Conservation (phyloP, 306 rosid genomes). For the Cercis canadensis region DNA sequence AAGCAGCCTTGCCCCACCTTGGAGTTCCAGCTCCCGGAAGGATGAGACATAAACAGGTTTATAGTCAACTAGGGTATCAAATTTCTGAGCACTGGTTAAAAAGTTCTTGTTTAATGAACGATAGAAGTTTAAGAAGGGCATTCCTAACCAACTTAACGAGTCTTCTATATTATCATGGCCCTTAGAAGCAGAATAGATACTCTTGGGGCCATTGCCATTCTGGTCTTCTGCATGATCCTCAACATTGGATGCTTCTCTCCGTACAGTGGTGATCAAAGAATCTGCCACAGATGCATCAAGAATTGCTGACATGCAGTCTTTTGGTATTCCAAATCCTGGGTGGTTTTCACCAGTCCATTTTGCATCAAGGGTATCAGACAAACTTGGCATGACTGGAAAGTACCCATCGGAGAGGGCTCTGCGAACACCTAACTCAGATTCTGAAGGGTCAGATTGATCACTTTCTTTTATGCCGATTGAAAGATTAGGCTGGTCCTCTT, state of each 20-base stretch:
- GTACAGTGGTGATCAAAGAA: conserved; percentile 41
- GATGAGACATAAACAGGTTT: conserved; percentile 72
- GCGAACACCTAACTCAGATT: conserved; percentile 45
- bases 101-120: conserved; percentile 67
- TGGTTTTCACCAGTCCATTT: conserved; percentile 81
- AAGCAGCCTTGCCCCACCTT: conserved; percentile 78
- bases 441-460: conserved; percentile 45
- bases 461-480: conserved; percentile 36
- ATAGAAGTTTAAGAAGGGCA: conserved; percentile 75
- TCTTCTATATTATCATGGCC: conserved; percentile 64
- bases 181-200: conserved; percentile 46
- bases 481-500: conserved; percentile 46
- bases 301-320: conserved; percentile 44
- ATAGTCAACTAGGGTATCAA: conserved; percentile 59
- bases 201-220: conserved; percentile 46
- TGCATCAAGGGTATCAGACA: conserved; percentile 90
- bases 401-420: conserved; percentile 82
- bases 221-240: conserved; percentile 63
- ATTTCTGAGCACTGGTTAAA: conserved; percentile 60
- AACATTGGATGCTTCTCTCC: conserved; percentile 36
- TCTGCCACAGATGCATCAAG: conserved; percentile 56
- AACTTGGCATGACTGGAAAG: conserved; percentile 53
- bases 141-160: conserved; percentile 68
- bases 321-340: conserved; percentile 47
- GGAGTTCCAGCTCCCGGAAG: conserved; percentile 73